These are phyloP conservation scores for Nemania bipapillata DNA, from an alignment of 2,329 filamentous ascomycete genomes.

Conservation along the genomic window DNA sequence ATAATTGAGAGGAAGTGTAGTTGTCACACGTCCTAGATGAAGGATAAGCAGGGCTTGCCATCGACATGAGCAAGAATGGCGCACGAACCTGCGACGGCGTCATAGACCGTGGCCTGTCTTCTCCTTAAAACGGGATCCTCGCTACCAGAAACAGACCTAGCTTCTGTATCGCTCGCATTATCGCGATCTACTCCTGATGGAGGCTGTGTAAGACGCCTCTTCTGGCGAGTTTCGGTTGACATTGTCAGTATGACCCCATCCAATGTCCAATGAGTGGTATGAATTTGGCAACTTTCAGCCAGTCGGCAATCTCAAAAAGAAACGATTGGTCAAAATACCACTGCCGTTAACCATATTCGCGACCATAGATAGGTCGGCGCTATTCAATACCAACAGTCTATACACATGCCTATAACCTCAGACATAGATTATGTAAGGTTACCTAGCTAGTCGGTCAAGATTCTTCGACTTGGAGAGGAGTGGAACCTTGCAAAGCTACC, in stretches of 20 bases:
- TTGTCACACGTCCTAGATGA: slow-evolving; percentile 53
- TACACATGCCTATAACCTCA: background rate
- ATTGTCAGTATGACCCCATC: slow-evolving; percentile 9
- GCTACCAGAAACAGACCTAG: background rate
- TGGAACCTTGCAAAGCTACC: slow-evolving; percentile 8
- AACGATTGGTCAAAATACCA: background rate
- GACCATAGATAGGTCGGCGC: slow-evolving; percentile 5
- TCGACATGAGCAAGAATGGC: slow-evolving; percentile 4
- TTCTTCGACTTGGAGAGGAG: background rate
- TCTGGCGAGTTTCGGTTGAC: slow-evolving; percentile 37
- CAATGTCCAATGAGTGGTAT: background rate
- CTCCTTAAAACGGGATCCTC: slow-evolving; percentile 27
- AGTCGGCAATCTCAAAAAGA: slow-evolving; percentile 19
- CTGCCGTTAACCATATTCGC: slow-evolving; percentile 24
- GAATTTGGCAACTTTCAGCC: background rate
- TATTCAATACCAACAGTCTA: background rate
- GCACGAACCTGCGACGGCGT: slow-evolving; percentile 74
- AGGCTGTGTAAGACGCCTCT: slow-evolving; percentile 34
- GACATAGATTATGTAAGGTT: slow-evolving; percentile 19
- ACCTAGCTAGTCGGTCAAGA: background rate
- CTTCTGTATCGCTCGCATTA: slow-evolving; percentile 39
- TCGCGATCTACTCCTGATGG: slow-evolving; percentile 34
- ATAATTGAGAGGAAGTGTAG: slow-evolving; percentile 47
- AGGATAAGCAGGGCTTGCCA: slow-evolving; percentile 19
- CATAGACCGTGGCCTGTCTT: slow-evolving; percentile 69